These are phyloP conservation scores for Filosporella fistucella DNA, from an alignment of 495 filamentous ascomycete genomes.

Conservation along the genomic window DNA sequence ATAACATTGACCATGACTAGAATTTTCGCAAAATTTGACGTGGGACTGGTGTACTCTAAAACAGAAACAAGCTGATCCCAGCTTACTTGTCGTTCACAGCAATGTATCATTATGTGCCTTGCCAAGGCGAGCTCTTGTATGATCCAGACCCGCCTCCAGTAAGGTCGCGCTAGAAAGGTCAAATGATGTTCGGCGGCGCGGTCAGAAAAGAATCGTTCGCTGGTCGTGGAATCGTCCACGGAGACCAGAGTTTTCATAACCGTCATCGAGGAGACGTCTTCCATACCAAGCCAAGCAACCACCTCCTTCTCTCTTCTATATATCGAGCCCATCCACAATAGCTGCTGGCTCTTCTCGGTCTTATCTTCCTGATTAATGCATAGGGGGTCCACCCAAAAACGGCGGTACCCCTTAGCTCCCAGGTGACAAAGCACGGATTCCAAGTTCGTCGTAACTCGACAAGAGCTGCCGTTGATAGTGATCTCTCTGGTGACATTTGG, in stretches of 20 bases:
- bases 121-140: conserved; percentile 1
- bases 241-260: neutral
- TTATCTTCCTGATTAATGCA: conserved; percentile 4
- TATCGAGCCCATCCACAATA: neutral
- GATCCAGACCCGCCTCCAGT: conserved; percentile 1
- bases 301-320: neutral
- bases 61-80: neutral
- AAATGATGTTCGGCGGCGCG: neutral
- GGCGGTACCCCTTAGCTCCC: too few relatives aligned
- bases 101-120: neutral
- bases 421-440: neutral
- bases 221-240: neutral
- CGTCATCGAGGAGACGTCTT: neutral
- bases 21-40: neutral
- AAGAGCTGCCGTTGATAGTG: conserved; percentile 1
- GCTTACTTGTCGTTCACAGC: neutral
- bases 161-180: neutral
- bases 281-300: neutral
- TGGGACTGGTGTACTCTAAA: neutral
- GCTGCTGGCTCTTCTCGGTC: neutral
- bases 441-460: conserved; percentile 2
- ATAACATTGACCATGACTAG: too few relatives aligned
- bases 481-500: conserved; percentile 1
- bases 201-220: neutral
- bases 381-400: neutral